Conservation (phyloP, 352 stramenopile genomes). For the Phytophthora fragariae region DNA sequence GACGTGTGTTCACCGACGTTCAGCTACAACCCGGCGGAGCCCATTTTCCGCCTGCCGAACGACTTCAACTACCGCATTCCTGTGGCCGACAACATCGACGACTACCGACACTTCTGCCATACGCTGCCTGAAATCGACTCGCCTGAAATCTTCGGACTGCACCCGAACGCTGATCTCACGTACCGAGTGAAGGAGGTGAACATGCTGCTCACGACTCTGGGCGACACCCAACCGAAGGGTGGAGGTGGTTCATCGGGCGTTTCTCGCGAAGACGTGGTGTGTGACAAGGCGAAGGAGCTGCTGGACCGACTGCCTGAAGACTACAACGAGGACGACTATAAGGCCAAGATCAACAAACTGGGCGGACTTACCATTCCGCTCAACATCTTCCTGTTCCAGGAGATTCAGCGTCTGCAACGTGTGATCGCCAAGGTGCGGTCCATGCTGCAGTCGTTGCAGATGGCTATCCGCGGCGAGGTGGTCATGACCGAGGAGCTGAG, state of each 20-base stretch:
- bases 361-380: constrained; percentile 96
- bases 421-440: constrained; percentile 97
- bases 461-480: constrained; percentile 98
- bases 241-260: constrained; percentile 89
- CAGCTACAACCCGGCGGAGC: constrained; percentile 94
- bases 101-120: constrained; percentile 96
- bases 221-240: constrained; percentile 97
- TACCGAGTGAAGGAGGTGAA: constrained; percentile 98
- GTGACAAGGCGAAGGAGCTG: constrained; percentile 96
- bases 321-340: constrained; percentile 98
- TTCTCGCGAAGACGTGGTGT: constrained; percentile 96
- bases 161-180: constrained; percentile 98
- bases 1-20: constrained; percentile 88
- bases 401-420: constrained; percentile 97
- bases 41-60: constrained; percentile 97
- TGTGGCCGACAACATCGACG: constrained; percentile 91
- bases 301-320: constrained; percentile 95
- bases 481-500: constrained; percentile 98
- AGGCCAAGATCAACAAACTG: constrained; percentile 96
- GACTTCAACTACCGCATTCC: constrained; percentile 98
- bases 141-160: constrained; percentile 98
- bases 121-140: constrained; percentile 97
- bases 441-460: constrained; percentile 95
- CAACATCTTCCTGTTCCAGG: constrained; percentile 99
- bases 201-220: constrained; percentile 93